Evolutionary conservation across 805 yeast species (phyloP).

Genomic region (Yueomyces sinensis): DNA sequence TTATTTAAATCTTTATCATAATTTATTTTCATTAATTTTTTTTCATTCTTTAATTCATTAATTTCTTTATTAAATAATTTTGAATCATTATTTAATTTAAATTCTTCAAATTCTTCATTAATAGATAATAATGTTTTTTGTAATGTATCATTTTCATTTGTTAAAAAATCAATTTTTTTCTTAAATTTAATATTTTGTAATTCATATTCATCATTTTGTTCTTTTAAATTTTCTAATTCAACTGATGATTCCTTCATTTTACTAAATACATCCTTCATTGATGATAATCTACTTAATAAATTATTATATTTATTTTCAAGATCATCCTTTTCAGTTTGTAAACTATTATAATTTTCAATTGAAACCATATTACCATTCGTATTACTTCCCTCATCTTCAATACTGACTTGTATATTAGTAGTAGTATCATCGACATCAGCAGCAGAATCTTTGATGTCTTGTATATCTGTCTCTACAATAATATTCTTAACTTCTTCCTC

Average conservation of each 20-base stretch:
- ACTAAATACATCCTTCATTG: slow-evolving; percentile 60
- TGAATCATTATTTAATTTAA: slow-evolving; percentile 34
- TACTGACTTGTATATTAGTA: background rate
- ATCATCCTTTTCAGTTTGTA: slow-evolving; percentile 39
- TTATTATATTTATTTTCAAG: slow-evolving; percentile 48
- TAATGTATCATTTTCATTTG: slow-evolving; percentile 23
- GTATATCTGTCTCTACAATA: background rate
- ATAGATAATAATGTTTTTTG: slow-evolving; percentile 24
- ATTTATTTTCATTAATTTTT: background rate
- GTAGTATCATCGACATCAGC: background rate
- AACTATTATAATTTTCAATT: background rate
- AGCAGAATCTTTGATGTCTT: background rate
- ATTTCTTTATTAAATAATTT: slow-evolving; percentile 31
- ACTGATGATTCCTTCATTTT: slow-evolving; percentile 62
- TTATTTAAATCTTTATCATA: slow-evolving; percentile 3
- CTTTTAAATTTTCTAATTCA: slow-evolving; percentile 44
- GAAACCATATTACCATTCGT: background rate
- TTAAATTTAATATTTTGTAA: slow-evolving; percentile 27
- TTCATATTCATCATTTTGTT: slow-evolving; percentile 36
- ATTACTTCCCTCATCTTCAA: background rate
- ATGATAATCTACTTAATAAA: slow-evolving; percentile 46
- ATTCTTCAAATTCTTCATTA: slow-evolving; percentile 26
- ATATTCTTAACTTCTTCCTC: background rate
- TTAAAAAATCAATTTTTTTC: slow-evolving; percentile 21
- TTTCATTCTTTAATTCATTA: slow-evolving; percentile 20